Percentiles rank a stretch among this genome's conserved stretches.
Conservation (phyloP, 2,329 filamentous ascomycete species). For the Nothomitra cinnamomea region DNA sequence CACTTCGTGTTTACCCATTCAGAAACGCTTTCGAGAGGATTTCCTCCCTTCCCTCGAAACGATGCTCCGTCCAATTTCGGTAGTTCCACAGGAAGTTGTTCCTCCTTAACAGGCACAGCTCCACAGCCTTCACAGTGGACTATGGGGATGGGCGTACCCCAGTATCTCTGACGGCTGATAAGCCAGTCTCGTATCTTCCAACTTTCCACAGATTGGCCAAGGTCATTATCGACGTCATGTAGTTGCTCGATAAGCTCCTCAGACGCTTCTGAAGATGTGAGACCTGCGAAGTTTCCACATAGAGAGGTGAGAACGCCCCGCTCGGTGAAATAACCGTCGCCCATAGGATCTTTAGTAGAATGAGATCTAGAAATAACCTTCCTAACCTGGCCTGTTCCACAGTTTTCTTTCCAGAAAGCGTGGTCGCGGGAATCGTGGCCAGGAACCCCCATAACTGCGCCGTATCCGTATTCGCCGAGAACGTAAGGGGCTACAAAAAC, state of each 20-base stretch:
- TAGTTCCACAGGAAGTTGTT: slow-evolving; percentile 60
- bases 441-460: slow-evolving; percentile 83
- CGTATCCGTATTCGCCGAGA: slow-evolving; percentile 68
- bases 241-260: slow-evolving; percentile 38
- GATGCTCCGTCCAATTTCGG: slow-evolving; percentile 53
- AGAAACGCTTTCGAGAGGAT: slow-evolving; percentile 53
- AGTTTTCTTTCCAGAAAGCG: slow-evolving; percentile 63
- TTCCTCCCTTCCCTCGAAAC: slow-evolving; percentile 52
- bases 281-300: slow-evolving; percentile 47
- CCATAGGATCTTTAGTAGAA: background rate
- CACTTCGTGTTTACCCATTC: slow-evolving; percentile 63
- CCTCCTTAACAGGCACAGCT: slow-evolving; percentile 56
- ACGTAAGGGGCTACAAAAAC: slow-evolving; percentile 77
- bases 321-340: slow-evolving; percentile 40
- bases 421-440: slow-evolving; percentile 67
- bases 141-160: slow-evolving; percentile 81
- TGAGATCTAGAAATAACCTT: slow-evolving; percentile 10
- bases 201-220: slow-evolving; percentile 48
- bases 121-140: slow-evolving; percentile 67
- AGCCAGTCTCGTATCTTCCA: slow-evolving; percentile 83
- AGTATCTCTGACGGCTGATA: slow-evolving; percentile 81
- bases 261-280: slow-evolving; percentile 45
- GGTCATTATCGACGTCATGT: slow-evolving; percentile 27
- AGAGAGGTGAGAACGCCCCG: slow-evolving; percentile 51
- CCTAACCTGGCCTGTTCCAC: slow-evolving; percentile 27